Evolutionary conservation across 2,329 filamentous ascomycete species (phyloP).

Genomic region (Phialophora verrucosa): DNA sequence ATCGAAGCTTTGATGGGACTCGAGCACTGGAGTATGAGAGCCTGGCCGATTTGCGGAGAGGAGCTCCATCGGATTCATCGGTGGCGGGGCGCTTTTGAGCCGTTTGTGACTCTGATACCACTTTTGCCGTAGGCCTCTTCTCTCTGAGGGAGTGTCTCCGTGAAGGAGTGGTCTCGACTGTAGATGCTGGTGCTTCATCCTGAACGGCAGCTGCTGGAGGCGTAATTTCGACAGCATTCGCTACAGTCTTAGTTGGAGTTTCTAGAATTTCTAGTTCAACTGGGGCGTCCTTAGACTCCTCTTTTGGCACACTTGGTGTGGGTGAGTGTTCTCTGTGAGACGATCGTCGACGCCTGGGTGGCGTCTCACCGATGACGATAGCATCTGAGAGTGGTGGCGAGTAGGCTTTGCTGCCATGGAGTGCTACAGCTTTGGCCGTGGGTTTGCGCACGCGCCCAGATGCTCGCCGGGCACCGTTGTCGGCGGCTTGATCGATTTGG

Average conservation of each 20-base stretch:
- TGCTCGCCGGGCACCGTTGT: constrained; percentile 17
- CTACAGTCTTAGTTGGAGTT: constrained; percentile 7
- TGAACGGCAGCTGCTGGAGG: neutral
- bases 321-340: constrained; percentile 12
- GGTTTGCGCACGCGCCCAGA: constrained; percentile 33
- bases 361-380: constrained; percentile 24
- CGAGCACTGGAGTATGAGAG: constrained; percentile 26
- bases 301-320: constrained; percentile 1
- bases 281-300: constrained; percentile 4
- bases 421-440: constrained; percentile 34
- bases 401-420: constrained; percentile 19
- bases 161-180: constrained; percentile 5
- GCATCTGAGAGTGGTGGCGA: constrained; percentile 27
- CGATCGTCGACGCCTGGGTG: constrained; percentile 5
- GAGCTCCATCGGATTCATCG: constrained; percentile 26
- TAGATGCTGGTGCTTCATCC: neutral
- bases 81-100: constrained; percentile 29
- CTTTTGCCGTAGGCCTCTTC: constrained; percentile 32
- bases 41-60: constrained; percentile 28
- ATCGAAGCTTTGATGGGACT: constrained; percentile 32
- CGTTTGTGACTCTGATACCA: constrained; percentile 21
- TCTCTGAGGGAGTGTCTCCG: constrained; percentile 30
- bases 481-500: neutral
- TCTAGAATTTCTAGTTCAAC: constrained; percentile 13
- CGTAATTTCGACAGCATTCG: neutral